These are phyloP conservation scores for Hsuehochloa calcarea DNA, from an alignment of 176 grass and related monocot species.

Conservation along the genomic window DNA sequence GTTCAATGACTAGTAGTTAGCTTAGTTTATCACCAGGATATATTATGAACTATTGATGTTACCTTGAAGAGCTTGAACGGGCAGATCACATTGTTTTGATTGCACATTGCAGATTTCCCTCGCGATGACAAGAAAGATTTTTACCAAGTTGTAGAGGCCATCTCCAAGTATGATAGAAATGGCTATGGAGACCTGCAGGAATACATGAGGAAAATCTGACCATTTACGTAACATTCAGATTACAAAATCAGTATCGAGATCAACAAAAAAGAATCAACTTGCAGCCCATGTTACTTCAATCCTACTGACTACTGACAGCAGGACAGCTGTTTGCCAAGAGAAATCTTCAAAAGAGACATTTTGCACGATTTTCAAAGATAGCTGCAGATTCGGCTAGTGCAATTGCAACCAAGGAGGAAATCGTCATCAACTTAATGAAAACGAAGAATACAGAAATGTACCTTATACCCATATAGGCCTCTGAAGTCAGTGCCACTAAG, in stretches of 20 bases:
- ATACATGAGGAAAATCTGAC: constrained; percentile 15
- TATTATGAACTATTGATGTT: background rate
- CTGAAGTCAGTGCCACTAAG: constrained; percentile 46
- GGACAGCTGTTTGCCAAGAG: background rate
- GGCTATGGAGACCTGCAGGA: constrained; percentile 39
- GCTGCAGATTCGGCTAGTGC: background rate
- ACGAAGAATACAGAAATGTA: constrained; percentile 4
- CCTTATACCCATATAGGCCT: constrained; percentile 55
- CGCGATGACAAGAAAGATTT: constrained; percentile 27
- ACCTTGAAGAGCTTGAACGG: constrained; percentile 40
- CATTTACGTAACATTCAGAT: background rate
- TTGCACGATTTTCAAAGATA: background rate
- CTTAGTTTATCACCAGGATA: background rate
- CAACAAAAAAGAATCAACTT: background rate
- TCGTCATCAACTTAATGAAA: background rate
- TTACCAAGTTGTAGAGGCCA: constrained; percentile 54
- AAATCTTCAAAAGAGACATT: background rate
- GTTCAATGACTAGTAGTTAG: background rate
- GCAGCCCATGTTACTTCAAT: background rate
- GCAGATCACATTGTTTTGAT: background rate
- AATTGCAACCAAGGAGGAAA: background rate
- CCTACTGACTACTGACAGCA: background rate
- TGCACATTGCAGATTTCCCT: constrained; percentile 11
- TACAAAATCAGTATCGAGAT: background rate
- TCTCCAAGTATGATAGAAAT: constrained; percentile 58